Percentiles rank a stretch among this genome's conserved stretches.
Evolutionary conservation across 768 basidiomycete species (phyloP).

Genomic region (Suillus subluteus): DNA sequence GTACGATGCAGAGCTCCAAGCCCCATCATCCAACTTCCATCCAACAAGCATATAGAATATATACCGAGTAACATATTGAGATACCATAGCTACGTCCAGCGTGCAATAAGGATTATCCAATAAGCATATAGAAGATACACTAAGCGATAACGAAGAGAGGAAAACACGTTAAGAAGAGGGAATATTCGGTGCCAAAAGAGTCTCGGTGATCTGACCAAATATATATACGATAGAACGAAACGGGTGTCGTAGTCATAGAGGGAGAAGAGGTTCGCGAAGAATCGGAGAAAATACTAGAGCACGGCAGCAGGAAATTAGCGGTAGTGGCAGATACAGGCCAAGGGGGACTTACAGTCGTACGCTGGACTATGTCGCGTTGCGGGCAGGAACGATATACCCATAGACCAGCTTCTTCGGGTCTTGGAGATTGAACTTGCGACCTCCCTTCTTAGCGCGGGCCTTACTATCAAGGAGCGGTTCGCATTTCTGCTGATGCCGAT

Average conservation of each 20-base stretch:
- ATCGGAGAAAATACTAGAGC: neutral
- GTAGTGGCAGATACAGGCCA: neutral
- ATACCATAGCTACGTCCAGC: neutral
- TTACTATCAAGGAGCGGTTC: neutral
- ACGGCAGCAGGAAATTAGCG: neutral
- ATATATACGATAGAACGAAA: neutral
- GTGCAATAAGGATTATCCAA: neutral
- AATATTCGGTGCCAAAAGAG: neutral
- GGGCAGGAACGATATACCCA: slow-evolving; percentile 3
- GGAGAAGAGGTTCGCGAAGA: neutral
- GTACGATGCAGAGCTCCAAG: neutral
- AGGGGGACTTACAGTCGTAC: neutral
- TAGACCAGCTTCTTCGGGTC: neutral
- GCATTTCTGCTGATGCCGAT: neutral
- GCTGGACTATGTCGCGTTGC: neutral
- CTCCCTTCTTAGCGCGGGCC: neutral
- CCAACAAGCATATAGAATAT: neutral
- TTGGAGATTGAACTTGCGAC: neutral
- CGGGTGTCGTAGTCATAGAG: neutral
- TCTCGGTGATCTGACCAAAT: neutral
- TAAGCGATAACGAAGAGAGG: neutral
- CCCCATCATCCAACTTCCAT: neutral
- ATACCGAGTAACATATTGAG: neutral
- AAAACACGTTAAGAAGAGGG: neutral
- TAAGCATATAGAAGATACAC: neutral